phyloP scores from a whole-genome alignment of 805 yeast species.

The Suhomyces pyralidae region DNA sequence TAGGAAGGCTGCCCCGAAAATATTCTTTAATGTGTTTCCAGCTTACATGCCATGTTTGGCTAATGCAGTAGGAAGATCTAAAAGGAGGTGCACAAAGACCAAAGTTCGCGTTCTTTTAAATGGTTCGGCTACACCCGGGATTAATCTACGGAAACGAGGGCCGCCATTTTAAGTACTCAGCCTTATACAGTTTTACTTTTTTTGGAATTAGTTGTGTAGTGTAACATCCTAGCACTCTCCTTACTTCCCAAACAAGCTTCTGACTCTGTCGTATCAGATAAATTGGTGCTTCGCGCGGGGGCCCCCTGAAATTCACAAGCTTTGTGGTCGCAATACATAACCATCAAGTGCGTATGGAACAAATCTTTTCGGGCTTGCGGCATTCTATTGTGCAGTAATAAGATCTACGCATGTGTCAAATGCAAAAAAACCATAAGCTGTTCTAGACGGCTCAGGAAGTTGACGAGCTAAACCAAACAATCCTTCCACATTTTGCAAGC shows the following conservation, averaged over 20 bases:
- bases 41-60: background rate
- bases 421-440: background rate
- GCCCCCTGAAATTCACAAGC: background rate
- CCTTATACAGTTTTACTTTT: too few relatives aligned
- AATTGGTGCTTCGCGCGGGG: background rate
- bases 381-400: background rate
- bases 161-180: background rate
- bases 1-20: background rate
- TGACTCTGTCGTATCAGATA: background rate
- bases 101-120: background rate
- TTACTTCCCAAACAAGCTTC: background rate
- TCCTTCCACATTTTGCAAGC: background rate
- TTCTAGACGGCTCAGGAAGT: background rate
- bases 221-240: too few relatives aligned
- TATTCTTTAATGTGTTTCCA: background rate
- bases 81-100: background rate
- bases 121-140: background rate
- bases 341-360: background rate
- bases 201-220: too few relatives aligned
- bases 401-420: background rate
- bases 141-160: background rate
- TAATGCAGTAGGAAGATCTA: background rate
- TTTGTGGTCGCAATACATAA: too few relatives aligned
- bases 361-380: background rate
- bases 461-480: background rate